Evolutionary conservation across 2,329 filamentous ascomycete species (phyloP), one percentile per base, ranked within the genome.

Genomic region (Fusarium hostae): DNA sequence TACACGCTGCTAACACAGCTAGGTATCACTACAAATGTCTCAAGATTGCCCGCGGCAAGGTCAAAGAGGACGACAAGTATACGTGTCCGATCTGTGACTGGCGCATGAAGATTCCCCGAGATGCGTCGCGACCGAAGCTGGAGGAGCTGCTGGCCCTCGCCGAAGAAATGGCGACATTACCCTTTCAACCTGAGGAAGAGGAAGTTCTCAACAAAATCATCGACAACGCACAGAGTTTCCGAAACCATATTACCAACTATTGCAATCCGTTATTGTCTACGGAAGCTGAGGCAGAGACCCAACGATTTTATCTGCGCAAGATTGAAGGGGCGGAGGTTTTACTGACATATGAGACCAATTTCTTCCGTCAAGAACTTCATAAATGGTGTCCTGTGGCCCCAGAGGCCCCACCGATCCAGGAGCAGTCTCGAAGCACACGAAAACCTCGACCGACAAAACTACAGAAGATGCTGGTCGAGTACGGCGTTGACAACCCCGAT

Each of bases 11-110:
- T 65, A 40, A 74, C 58, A 32, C 39, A 13, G 30, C 12, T 68
- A 95, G 92, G 93, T 99, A 99, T 78, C 96, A 99, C 77, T 95
- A 96, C 66, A 98, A 98, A 81, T 99, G 96, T 77, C 86, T 99
- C 40, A 99, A 99, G 84, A 98, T 99, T 78, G 96, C 96, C 5
- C 90, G 96, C 54, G 96, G 96, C 57, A 99, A 98, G 79, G 94
- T 99, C 76, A 98, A 98, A 82, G 96, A 98, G 78, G 95, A 97
- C 70, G 96, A 98, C 79, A 97, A 97, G 80, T 99, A 98, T 79
- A 98, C 95, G 2, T 99, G 96, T 77, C 96, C 96, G 0, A 97
- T 99, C 69, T 99, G 96, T 79, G 96, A 99, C 80, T 98, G 95
- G 90, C 92, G 96, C 22, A 93, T 98, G 78, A 97, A 95, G 83